Conservation (phyloP, 805 yeast species). For the Kockiozyma suomiensis region DNA sequence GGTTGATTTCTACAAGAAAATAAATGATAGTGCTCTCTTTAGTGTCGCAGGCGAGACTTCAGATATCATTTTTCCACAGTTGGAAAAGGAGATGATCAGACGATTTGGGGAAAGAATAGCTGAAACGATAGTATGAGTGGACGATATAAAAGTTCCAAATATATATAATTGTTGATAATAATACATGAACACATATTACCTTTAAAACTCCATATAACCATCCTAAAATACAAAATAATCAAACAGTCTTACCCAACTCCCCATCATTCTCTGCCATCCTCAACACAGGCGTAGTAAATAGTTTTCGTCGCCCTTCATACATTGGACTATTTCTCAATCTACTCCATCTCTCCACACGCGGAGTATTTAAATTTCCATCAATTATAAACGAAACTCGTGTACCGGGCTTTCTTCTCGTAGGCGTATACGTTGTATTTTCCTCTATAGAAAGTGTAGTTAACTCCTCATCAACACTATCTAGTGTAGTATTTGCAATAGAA, state of each 20-base stretch:
- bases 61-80: conserved; percentile 78
- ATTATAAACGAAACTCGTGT: conserved; percentile 1
- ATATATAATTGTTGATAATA: neutral
- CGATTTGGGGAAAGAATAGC: conserved; percentile 37
- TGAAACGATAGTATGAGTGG: neutral
- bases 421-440: conserved; percentile 1
- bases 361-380: conserved; percentile 10
- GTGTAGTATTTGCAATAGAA: neutral
- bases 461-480: neutral
- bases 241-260: conserved; percentile 1
- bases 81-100: conserved; percentile 48
- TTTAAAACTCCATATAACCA: neutral
- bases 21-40: conserved; percentile 51
- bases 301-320: conserved; percentile 26
- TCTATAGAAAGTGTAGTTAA: neutral
- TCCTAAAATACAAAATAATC: neutral
- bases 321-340: conserved; percentile 31
- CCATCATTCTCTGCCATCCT: neutral
- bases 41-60: conserved; percentile 76
- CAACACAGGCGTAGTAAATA: conserved; percentile 25
- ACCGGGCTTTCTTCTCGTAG: conserved; percentile 5
- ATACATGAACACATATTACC: neutral
- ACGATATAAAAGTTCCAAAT: no score
- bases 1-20: conserved; percentile 57
- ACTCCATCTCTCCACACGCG: conserved; percentile 26